Percentiles rank a stretch among this genome's conserved stretches.
Conservation (phyloP, 805 yeast species). For the Saccharomycopsis guyanensis region DNA sequence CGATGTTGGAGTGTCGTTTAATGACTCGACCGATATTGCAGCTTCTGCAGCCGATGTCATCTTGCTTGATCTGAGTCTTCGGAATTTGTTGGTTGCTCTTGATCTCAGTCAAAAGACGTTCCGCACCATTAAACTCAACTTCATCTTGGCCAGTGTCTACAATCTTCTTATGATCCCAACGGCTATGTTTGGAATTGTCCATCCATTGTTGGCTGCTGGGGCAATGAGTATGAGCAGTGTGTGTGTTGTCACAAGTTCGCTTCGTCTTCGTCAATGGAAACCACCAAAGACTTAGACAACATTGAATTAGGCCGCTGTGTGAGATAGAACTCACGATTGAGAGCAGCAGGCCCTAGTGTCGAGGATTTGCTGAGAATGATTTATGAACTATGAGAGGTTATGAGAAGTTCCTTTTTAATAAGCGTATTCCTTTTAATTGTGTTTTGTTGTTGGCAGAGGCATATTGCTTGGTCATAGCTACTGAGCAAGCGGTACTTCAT, state of each 20-base stretch:
- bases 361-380: too few species aligned
- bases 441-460: too few species aligned
- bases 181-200: slow-evolving; percentile 87
- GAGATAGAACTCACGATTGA: too few species aligned
- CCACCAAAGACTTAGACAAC: slow-evolving; percentile 22
- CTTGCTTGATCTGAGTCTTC: slow-evolving; percentile 39
- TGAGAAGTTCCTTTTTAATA: too few species aligned
- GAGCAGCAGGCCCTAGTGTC: too few species aligned
- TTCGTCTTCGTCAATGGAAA: slow-evolving; percentile 62
- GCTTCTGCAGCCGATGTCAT: slow-evolving; percentile 96
- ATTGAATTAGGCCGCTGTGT: too few species aligned
- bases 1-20: slow-evolving; percentile 83
- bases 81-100: slow-evolving; percentile 45
- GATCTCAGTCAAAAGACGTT: slow-evolving; percentile 69
- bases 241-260: slow-evolving; percentile 77
- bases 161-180: slow-evolving; percentile 82
- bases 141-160: slow-evolving; percentile 81
- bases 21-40: slow-evolving; percentile 93
- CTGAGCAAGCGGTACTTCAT: too few species aligned
- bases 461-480: too few species aligned
- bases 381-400: too few species aligned
- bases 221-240: slow-evolving; percentile 93
- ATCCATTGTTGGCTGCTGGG: slow-evolving; percentile 85
- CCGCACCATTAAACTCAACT: slow-evolving; percentile 67
- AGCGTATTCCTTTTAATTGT: too few species aligned